Evolutionary conservation across 768 basidiomycete genomes (phyloP), one percentile per base, ranked within the genome.

Genomic region (Vishniacozyma victoriae): DNA sequence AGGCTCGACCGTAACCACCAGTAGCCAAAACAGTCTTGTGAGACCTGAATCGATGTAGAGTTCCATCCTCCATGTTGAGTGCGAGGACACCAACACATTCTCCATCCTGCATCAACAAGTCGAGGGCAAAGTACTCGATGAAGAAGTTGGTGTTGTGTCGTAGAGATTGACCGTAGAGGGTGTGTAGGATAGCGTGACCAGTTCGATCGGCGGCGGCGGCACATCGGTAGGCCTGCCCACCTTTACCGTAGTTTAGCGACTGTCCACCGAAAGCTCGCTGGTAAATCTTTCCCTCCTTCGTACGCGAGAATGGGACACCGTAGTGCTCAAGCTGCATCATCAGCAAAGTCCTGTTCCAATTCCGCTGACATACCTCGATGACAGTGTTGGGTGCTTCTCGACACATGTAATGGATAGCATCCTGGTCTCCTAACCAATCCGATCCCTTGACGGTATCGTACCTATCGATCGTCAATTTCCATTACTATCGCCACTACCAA

Each of bases 361-460:
- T 35, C 45, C n/a, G 13, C 23, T 22, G 9, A 23, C 48, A 46
- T 46, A 86, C 91, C 80, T 96, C 92, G 42, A 92, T 82, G 56
- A 96, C 92, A 26, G 87, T 85, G 71, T 83, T 78, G 44, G 92
- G 93, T 35, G 95, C 95, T 74, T 99, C 95, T 29, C 90, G 79
- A 73, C 90, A 95, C 95, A 99, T 99, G 77, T 97, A 99, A 69
- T 97, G 95, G 62, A 99, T 97, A 41, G 95, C 95, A 67, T 99
- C 95, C 75, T 92, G 91, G 77, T 99, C 95, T 73, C 95, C 95
- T 31, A 97, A 83, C 95, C 95, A 99, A 76, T 99, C 95, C 44
- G 91, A 95, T 54, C 95, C 95, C 79, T 99, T 99, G 49, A 97
- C 93, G 82, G 70, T 71, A 41, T 71, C 70, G 51, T 71, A 71